Evolutionary conservation across 176 grass and related monocot species (phyloP).

Genomic region (Thinopyrum elongatum): DNA sequence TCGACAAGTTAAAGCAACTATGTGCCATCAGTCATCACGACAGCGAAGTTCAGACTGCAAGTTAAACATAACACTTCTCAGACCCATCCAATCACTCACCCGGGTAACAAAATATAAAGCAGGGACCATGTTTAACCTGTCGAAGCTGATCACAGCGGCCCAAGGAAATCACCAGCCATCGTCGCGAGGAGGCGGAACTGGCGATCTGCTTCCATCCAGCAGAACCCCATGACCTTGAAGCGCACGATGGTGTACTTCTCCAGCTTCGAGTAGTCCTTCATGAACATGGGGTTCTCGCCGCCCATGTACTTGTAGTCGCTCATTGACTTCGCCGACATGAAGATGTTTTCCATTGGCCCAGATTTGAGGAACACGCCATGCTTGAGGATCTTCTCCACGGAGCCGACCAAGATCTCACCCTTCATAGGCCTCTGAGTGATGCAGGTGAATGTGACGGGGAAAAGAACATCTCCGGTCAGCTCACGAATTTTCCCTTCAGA

Average conservation of each 20-base stretch:
- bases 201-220: conserved; percentile 83
- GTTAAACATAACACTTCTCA: not conserved
- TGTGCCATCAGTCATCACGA: not conserved
- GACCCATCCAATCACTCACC: conserved; percentile 11
- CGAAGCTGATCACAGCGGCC: conserved; percentile 49
- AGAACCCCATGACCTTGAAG: conserved; percentile 72
- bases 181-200: conserved; percentile 78
- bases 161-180: conserved; percentile 76
- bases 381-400: conserved; percentile 74
- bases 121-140: not conserved
- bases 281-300: conserved; percentile 68
- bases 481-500: conserved; percentile 72
- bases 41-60: not conserved
- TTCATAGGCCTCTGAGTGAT: conserved; percentile 77
- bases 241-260: conserved; percentile 60
- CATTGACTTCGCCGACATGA: conserved; percentile 65
- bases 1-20: not conserved
- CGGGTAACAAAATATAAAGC: conserved; percentile 2
- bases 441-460: conserved; percentile 65
- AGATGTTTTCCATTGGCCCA: conserved; percentile 65
- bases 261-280: conserved; percentile 67
- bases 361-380: conserved; percentile 83
- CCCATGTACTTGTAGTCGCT: conserved; percentile 66
- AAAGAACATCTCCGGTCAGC: conserved; percentile 71
- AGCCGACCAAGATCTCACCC: conserved; percentile 66